Conservation (phyloP, 2,329 filamentous ascomycete genomes). For the Arachnopeziza araneosa region DNA sequence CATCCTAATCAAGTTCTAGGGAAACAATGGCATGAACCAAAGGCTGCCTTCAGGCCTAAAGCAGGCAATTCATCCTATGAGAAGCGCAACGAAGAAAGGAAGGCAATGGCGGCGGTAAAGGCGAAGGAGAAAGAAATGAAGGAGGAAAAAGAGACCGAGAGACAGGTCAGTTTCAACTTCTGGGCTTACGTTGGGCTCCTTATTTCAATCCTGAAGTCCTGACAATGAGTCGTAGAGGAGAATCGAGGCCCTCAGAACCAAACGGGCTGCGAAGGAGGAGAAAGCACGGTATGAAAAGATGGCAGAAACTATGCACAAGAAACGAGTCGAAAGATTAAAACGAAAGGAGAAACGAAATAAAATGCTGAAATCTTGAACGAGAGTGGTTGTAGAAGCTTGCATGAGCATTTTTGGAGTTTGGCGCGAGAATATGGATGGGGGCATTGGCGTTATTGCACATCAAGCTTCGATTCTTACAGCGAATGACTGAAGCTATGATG, state of each 20-base stretch:
- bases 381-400: neutral
- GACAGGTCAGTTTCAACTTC: constrained; percentile 54
- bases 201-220: neutral
- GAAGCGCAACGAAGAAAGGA: constrained; percentile 66
- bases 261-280: constrained; percentile 83
- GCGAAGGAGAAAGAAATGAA: constrained; percentile 94
- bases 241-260: constrained; percentile 77
- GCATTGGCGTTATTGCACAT: neutral
- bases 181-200: neutral
- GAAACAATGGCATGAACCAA: constrained; percentile 87
- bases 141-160: constrained; percentile 86
- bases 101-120: constrained; percentile 70
- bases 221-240: constrained; percentile 50
- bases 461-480: neutral
- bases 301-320: constrained; percentile 96
- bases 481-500: too few species aligned
- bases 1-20: constrained; percentile 46
- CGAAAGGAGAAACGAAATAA: constrained; percentile 96
- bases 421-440: neutral
- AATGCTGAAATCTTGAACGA: constrained; percentile 58
- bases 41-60: constrained; percentile 78
- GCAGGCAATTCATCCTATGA: constrained; percentile 74
- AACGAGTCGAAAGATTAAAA: constrained; percentile 88
- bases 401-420: neutral
- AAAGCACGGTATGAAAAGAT: constrained; percentile 88